Percentiles rank a stretch among this genome's conserved stretches.
Conservation (phyloP, 192 early-diverging fungal genomes). For the Entomortierella beljakovae region DNA sequence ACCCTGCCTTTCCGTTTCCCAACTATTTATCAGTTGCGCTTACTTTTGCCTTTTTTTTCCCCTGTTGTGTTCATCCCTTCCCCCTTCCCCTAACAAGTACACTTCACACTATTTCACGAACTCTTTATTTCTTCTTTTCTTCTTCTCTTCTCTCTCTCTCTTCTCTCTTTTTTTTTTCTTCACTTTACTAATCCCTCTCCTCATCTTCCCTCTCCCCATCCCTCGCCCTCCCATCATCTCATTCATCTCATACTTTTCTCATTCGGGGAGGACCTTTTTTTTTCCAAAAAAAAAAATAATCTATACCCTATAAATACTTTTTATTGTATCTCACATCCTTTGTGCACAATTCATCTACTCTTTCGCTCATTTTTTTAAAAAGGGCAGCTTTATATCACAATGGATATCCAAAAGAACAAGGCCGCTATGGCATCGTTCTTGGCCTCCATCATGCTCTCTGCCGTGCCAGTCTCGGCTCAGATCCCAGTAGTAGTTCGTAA, state of each 20-base stretch:
- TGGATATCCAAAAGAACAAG: conserved; percentile 52
- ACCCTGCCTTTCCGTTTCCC: background rate
- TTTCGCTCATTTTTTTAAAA: background rate
- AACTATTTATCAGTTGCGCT: background rate
- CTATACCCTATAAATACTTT: conserved; percentile 4
- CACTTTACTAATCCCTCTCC: background rate
- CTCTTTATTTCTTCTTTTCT: background rate
- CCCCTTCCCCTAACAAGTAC: background rate
- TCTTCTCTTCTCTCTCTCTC: background rate
- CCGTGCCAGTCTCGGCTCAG: conserved; percentile 32
- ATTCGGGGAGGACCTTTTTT: background rate
- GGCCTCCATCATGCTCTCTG: conserved; percentile 41
- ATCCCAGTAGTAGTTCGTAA: conserved; percentile 35
- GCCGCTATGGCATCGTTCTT: conserved; percentile 51
- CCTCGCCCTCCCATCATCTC: conserved; percentile 3
- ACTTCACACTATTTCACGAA: conserved; percentile 3
- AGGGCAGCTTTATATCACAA: conserved; percentile 15
- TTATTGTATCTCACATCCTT: background rate
- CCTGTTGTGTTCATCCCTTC: conserved; percentile 16
- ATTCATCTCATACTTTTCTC: background rate
- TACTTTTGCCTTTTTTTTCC: background rate
- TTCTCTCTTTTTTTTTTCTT: background rate
- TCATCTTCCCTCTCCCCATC: background rate
- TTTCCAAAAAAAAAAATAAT: background rate
- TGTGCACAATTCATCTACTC: background rate